A percentile compares a stretch with the other conserved stretches of the same genome.
phyloP scores from a whole-genome alignment of 106 monocot species.

The Hemerocallis citrina region DNA sequence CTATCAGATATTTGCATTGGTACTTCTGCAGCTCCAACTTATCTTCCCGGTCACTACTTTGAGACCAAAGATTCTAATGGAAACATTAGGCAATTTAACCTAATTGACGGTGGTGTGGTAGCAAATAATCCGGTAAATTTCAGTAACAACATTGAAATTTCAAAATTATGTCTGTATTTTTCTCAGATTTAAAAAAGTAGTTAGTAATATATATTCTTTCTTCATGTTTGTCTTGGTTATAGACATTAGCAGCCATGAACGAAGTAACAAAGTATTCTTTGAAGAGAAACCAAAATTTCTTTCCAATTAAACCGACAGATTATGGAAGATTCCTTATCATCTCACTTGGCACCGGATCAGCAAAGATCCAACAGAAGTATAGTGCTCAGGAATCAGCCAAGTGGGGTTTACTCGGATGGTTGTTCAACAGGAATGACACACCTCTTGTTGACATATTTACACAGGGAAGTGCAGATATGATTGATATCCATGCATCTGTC shows the following conservation, averaged over 20 bases:
- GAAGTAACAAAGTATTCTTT: slow-evolving; percentile 26
- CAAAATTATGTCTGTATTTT: background rate
- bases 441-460: slow-evolving; percentile 52
- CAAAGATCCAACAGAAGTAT: slow-evolving; percentile 23
- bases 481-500: slow-evolving; percentile 43
- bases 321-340: slow-evolving; percentile 43
- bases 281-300: slow-evolving; percentile 26
- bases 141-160: no score
- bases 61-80: slow-evolving; percentile 17
- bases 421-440: slow-evolving; percentile 19
- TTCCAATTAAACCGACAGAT: slow-evolving; percentile 39
- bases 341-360: slow-evolving; percentile 50
- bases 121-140: slow-evolving; percentile 55
- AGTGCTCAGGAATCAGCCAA: slow-evolving; percentile 18
- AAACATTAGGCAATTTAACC: slow-evolving; percentile 19
- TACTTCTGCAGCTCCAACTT: slow-evolving; percentile 52
- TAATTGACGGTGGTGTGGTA: slow-evolving; percentile 48
- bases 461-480: slow-evolving; percentile 60
- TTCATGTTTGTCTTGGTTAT: background rate
- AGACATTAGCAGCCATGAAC: slow-evolving; percentile 55
- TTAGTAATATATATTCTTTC: background rate
- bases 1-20: slow-evolving; percentile 46
- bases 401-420: slow-evolving; percentile 59
- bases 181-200: background rate
- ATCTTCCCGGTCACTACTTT: slow-evolving; percentile 48